Evolutionary conservation across 139 green algal genomes (phyloP).

Genomic region (Chlorella sp.): DNA sequence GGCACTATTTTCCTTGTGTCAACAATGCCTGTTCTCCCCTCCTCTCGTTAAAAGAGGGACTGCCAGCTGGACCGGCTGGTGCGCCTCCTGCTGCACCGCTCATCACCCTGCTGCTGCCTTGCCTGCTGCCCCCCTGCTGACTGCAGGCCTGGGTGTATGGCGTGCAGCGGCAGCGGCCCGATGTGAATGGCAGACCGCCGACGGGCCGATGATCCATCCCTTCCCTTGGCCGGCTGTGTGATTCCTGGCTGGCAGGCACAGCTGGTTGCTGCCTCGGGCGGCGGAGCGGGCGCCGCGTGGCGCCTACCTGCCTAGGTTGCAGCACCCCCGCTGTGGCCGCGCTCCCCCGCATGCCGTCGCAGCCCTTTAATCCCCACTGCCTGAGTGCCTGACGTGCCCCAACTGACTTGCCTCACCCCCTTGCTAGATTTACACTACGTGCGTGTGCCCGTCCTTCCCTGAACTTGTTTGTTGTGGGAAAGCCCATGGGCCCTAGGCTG

Average conservation of each 20-base stretch:
- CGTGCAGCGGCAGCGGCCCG: slow-evolving; percentile 27
- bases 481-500: too few relatives aligned
- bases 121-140: neutral
- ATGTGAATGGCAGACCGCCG: neutral
- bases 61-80: neutral
- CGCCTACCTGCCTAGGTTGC: neutral
- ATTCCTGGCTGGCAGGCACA: neutral
- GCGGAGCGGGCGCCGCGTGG: neutral
- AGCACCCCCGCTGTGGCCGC: neutral
- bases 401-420: too few relatives aligned
- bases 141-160: slow-evolving; percentile 22
- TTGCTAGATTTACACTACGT: too few relatives aligned
- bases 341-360: too few relatives aligned
- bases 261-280: neutral
- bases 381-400: too few relatives aligned
- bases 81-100: neutral
- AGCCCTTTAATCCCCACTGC: too few relatives aligned
- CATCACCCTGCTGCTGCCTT: neutral
- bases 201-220: neutral
- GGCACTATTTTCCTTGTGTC: too few relatives aligned
- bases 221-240: neutral
- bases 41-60: too few relatives aligned
- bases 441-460: too few relatives aligned
- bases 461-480: too few relatives aligned
- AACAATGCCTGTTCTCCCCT: too few relatives aligned